Base-by-base conservation (phyloP, 495 filamentous ascomycete genomes). In the Penicillium turbatum region DNA sequence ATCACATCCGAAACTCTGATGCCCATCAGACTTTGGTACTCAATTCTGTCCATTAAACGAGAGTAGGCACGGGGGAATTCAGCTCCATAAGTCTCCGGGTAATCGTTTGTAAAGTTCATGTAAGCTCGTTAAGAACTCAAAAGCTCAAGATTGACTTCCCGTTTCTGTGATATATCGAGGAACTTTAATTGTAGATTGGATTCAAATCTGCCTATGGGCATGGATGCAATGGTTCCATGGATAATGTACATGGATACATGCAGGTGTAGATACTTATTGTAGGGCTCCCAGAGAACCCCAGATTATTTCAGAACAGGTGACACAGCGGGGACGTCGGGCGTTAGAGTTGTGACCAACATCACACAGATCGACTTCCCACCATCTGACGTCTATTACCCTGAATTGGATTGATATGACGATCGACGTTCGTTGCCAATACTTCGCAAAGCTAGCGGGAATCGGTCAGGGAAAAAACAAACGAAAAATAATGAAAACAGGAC, bases 401-500 rank as follows among this genome's bases (percentile, higher is more conserved):
- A 9, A 27, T 43, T 30, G 13, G 4, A 2, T 34, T 21, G 42
- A 53, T 48, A 57, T 52, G 35, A 58, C 5, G 52, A 62, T 62
- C 56, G 43, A 56, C 53, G 19, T 9, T 2, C n/a, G 34, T 37
- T 52, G 9, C 29, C 16, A 9, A 31, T 35, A 31, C 48, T 41
- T 30, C 41, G 11, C 13, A 51, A 32, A 40, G 9, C 47, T 42
- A 42, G 27, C 15, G 17, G 29, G 3, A 12, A 19, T 12, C 16
- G 17, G 9, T n/a, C 2, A 32, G 17, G 16, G n/a, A 32, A 16
- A 16, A 21, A 38, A 27, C 7, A 50, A 39, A 17, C 7, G 4
- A 34, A 47, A 35, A 5, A 9, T 15, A 43, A 15, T 15, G 32
- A 19, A 17, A 4, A 26, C 1, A 21, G 13, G 32, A 5, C 3